Evolutionary conservation across 2,329 filamentous ascomycete genomes (phyloP).

Genomic region (Colletotrichum limetticola): DNA sequence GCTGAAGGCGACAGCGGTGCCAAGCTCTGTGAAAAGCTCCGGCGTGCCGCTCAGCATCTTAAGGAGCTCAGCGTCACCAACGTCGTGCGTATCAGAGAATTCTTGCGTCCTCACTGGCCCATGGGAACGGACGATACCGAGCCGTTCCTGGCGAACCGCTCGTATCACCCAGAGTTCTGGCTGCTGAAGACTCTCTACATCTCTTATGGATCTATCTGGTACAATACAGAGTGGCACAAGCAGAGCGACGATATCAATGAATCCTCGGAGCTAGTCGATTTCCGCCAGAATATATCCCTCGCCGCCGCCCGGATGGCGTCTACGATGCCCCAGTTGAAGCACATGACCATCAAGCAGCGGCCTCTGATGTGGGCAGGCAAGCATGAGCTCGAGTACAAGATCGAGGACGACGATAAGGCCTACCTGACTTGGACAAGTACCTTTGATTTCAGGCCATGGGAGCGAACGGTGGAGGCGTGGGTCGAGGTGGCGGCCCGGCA

Average conservation of each 20-base stretch:
- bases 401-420: conserved; percentile 12
- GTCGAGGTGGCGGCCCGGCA: conserved; percentile 35
- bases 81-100: conserved; percentile 36
- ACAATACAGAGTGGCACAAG: conserved; percentile 38
- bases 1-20: conserved; percentile 35
- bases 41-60: conserved; percentile 30
- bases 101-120: conserved; percentile 37
- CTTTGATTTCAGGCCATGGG: conserved; percentile 38
- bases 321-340: conserved; percentile 38
- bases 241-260: conserved; percentile 36
- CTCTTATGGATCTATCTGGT: conserved; percentile 37
- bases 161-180: conserved; percentile 22
- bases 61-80: conserved; percentile 34
- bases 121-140: conserved; percentile 24
- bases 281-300: conserved; percentile 38
- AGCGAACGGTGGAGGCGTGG: conserved; percentile 38
- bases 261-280: conserved; percentile 33
- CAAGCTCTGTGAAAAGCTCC: conserved; percentile 30
- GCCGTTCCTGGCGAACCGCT: conserved; percentile 17
- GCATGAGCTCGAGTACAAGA: conserved; percentile 36
- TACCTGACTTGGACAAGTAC: conserved; percentile 36
- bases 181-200: conserved; percentile 35
- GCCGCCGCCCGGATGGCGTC: conserved; percentile 37
- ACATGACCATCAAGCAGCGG: conserved; percentile 36
- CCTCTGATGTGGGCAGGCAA: conserved; percentile 40